Evolutionary conservation across 2,329 filamentous ascomycete species (phyloP), one percentile per base, ranked within the genome.

Genomic region (Aschersonia sp.): DNA sequence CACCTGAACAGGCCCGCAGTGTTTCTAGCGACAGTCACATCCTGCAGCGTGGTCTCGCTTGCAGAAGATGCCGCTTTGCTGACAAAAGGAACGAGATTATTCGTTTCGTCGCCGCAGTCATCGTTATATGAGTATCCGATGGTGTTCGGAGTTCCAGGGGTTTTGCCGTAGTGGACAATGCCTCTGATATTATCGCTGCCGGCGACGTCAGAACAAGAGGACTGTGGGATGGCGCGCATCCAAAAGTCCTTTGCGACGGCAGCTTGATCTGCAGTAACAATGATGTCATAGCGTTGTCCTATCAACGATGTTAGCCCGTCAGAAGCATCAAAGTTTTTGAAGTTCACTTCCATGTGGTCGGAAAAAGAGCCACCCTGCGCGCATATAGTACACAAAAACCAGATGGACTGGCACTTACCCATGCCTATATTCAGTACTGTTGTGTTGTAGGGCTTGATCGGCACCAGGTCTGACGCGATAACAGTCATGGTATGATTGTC

Each of bases 401-500:
- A 22, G 22, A 22, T 22, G 5, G 8, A 5, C 8, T 37, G 35
- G 35, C 35, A 37, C 35, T 37, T 12, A 4, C 62, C 75, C 11
- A 50, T 68, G 30, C 61, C 67, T 9, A 80, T 63, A 30, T 63
- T 69, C n/a, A 80, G 59, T n/a, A 68, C 46, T 0, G 66, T 64
- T 1, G 76, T 70, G 1, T 61, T 60, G 50, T 73, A 82, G 0
- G 78, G 77, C 30, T 65, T 54, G 30, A 83, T 67, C 2, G 77
- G 74, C 0, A 81, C 73, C 4, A 81, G 61, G 50, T 81, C 79
- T n/a, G 61, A 64, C 0, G 70, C 66, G 40, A 83, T 77, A 37
- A 83, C 76, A 0, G 66, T 72, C 53, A 83, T 58, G 0, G 56
- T 68, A 57, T 83, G 79, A 45, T 72, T 69, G 57, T 77, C 74